Evolutionary conservation across 257 asterid genomes (phyloP), one percentile per base, ranked within the genome.

Genomic region (Leonotis leonurus): DNA sequence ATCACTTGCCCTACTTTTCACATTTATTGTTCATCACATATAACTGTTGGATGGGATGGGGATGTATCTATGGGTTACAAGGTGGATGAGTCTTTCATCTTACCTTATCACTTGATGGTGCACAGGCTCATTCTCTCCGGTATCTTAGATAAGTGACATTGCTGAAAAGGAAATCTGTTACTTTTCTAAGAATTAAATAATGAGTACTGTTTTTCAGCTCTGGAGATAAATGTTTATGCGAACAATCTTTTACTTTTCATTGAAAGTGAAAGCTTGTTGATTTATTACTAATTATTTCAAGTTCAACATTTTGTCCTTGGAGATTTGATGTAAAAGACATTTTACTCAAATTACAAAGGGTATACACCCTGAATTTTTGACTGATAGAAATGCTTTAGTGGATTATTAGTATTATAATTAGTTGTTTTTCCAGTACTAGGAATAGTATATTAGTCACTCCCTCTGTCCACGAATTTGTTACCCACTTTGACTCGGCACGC

Each of bases 91-190:
- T 33, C 22, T 65, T 64, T 45, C 56, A 50, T 49, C 46, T 50
- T 26, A 50, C 62, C 10, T 17, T 26, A 39, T 45, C 6, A 27
- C 21, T 13, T 72, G 4, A 9, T 39, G 7, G n/a, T 33, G 21
- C 8, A 46, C 70, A 50, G 65, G 65, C 54, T 33, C 40, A 63
- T 24, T 36, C 13, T 60, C 53, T 17, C 57, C 25, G 57, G 63
- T 61, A 55, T 44, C n/a, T n/a, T n/a, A 35, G 36, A 29, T 35
- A 20, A 45, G 18, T 54, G 56, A 12, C 8, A 20, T 4, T 32
- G 71, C 63, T 41, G 65, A 48, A 70, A 43, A 41, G 49, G 59
- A 43, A 22, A 36, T 53, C 24, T 0, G 1, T 21, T 22, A 10
- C 30, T 18, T 55, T 40, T 25, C 10, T 50, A 25, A 36, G 45